Percentiles rank a stretch among this genome's conserved stretches.
Conservation (phyloP, 257 asterid species). For the Nicotiana knightiana region DNA sequence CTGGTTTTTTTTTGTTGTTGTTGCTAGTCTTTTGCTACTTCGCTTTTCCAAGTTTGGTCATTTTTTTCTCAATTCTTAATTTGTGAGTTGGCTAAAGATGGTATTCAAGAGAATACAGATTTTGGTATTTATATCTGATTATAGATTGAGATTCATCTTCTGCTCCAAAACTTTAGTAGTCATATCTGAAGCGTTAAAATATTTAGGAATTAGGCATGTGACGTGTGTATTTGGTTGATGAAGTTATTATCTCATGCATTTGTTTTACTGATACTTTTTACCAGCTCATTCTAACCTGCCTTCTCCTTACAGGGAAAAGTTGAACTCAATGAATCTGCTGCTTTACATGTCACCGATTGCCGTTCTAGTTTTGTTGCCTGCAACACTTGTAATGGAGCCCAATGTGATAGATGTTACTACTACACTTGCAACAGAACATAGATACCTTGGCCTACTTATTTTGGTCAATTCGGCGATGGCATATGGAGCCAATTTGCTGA, state of each 20-base stretch:
- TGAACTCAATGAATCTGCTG: conserved; percentile 96
- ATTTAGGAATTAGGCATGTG: no score
- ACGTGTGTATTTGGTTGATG: not conserved
- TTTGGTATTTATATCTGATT: not conserved
- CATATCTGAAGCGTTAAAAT: not conserved
- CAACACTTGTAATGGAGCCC: conserved; percentile 75
- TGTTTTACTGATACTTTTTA: not conserved
- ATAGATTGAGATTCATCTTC: not conserved
- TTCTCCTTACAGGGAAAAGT: conserved; percentile 63
- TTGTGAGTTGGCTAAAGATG: not conserved
- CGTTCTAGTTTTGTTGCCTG: conserved; percentile 70
- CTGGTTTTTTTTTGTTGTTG: no score
- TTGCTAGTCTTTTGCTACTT: not conserved
- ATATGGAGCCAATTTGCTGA: conserved; percentile 85
- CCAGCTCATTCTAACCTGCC: not conserved
- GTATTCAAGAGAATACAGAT: not conserved
- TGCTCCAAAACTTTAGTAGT: not conserved
- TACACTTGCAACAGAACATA: conserved; percentile 52
- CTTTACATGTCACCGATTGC: conserved; percentile 96
- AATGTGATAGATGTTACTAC: conserved; percentile 50
- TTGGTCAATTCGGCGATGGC: conserved; percentile 71
- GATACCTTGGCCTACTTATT: conserved; percentile 64
- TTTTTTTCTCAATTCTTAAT: not conserved
- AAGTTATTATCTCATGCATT: not conserved
- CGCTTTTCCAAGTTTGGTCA: not conserved